These are phyloP conservation scores for Boletus subcaerulescens DNA, from an alignment of 768 basidiomycete species.

Conservation along the genomic window DNA sequence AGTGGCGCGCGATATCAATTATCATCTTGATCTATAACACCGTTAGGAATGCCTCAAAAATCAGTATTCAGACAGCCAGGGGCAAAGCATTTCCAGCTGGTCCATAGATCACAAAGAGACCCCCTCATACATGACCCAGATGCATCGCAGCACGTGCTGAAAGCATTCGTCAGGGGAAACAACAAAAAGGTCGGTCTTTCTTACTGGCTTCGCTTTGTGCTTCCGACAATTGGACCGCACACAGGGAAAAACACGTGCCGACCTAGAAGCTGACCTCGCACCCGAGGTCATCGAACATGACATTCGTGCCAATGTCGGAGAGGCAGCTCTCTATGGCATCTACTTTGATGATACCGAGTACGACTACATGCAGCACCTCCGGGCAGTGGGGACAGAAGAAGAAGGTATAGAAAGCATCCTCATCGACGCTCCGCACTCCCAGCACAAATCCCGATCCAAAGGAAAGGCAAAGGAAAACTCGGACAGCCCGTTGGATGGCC, in stretches of 20 bases:
- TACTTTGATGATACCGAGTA: slow-evolving; percentile 96
- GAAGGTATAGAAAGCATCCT: slow-evolving; percentile 80
- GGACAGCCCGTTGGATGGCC: slow-evolving; percentile 42
- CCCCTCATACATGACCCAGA: slow-evolving; percentile 93
- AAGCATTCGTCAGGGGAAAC: slow-evolving; percentile 73
- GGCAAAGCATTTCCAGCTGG: slow-evolving; percentile 92
- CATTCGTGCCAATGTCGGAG: slow-evolving; percentile 62
- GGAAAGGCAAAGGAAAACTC: slow-evolving; percentile 38
- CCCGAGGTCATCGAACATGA: slow-evolving; percentile 48
- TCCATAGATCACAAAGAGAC: slow-evolving; percentile 93
- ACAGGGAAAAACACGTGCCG: slow-evolving; percentile 79
- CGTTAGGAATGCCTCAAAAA: slow-evolving; percentile 61
- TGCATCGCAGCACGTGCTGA: slow-evolving; percentile 86
- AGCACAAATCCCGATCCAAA: slow-evolving; percentile 30
- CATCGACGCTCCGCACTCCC: slow-evolving; percentile 65
- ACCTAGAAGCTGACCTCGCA: slow-evolving; percentile 62
- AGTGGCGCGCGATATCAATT: no score
- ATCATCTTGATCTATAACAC: neutral
- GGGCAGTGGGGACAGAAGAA: slow-evolving; percentile 69
- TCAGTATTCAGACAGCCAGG: slow-evolving; percentile 90
- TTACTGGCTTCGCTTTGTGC: neutral
- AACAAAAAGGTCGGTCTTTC: slow-evolving; percentile 51
- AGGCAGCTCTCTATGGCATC: slow-evolving; percentile 86
- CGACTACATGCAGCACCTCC: slow-evolving; percentile 98
- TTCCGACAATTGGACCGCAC: neutral